Evolutionary conservation across 495 filamentous ascomycete genomes (phyloP).

Genomic region (Podospora didyma): DNA sequence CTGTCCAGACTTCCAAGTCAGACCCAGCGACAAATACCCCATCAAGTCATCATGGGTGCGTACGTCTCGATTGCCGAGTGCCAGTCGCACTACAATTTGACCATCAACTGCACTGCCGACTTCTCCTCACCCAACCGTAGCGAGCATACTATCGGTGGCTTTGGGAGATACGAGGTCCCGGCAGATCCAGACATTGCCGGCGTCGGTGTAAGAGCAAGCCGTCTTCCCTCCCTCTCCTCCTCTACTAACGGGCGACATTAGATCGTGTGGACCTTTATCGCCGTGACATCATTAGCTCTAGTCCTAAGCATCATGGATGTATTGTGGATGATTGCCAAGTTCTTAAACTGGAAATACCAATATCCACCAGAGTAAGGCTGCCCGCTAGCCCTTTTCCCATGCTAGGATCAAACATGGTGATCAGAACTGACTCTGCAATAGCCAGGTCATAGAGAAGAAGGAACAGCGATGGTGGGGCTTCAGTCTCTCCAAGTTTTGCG

Average conservation of each 20-base stretch:
- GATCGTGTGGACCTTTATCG: conserved; percentile 1
- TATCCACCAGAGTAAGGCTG: background rate
- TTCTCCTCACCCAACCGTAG: background rate
- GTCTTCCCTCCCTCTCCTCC: background rate
- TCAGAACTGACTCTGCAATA: no score
- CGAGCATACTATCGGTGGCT: conserved; percentile 1
- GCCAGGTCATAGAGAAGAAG: background rate
- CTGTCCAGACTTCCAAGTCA: no score
- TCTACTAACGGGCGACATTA: background rate
- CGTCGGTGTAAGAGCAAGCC: conserved; percentile 12
- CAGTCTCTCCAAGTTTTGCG: conserved; percentile 27
- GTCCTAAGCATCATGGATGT: conserved; percentile 5
- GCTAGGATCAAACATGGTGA: background rate
- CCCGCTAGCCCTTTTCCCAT: background rate
- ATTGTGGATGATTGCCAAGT: conserved; percentile 14
- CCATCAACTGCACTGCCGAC: background rate
- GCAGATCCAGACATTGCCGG: conserved; percentile 19
- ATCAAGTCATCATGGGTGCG: conserved; percentile 8
- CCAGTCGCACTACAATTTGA: background rate
- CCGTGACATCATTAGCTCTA: conserved; percentile 6
- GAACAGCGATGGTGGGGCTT: conserved; percentile 2
- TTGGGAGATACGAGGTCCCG: background rate
- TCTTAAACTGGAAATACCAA: conserved; percentile 2
- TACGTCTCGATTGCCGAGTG: conserved; percentile 8
- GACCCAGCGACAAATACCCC: no score